phyloP scores from a whole-genome alignment of 306 rosid species.

The Mucuna pruriens region DNA sequence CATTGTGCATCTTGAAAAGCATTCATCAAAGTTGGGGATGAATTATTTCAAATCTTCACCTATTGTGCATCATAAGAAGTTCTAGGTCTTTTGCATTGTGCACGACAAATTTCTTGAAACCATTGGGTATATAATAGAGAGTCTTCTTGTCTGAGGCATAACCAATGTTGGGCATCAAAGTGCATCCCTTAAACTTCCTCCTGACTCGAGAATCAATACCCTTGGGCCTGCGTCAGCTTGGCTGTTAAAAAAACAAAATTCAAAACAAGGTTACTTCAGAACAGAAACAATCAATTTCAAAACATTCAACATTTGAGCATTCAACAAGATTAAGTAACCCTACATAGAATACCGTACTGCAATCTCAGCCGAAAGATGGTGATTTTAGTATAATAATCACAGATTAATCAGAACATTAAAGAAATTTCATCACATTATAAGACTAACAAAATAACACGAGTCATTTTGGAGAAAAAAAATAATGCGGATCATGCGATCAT shows the following conservation, averaged over 20 bases:
- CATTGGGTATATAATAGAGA: conserved; percentile 77
- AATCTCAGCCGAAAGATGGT: conserved; percentile 84
- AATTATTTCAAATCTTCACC: conserved; percentile 34
- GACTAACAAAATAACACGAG: no score
- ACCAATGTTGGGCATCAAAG: conserved; percentile 83
- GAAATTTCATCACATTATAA: conserved; percentile 45
- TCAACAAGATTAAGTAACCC: background rate
- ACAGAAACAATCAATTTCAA: background rate
- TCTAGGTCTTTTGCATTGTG: conserved; percentile 68
- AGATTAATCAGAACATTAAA: background rate
- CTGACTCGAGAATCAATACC: conserved; percentile 94
- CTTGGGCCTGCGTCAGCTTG: conserved; percentile 84
- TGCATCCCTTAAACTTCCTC: conserved; percentile 86
- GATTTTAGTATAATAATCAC: conserved; percentile 34
- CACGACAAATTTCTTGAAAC: conserved; percentile 82
- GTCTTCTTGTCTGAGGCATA: conserved; percentile 84
- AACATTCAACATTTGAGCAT: background rate
- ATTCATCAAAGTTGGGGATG: no score
- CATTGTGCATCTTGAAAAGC: no score
- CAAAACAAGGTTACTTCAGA: background rate
- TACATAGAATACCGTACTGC: conserved; percentile 25
- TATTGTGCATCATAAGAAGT: conserved; percentile 82
- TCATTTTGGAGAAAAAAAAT: background rate
- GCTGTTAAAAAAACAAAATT: conserved; percentile 28
- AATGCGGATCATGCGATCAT: background rate